Percentiles rank a stretch among this genome's conserved stretches.
phyloP scores from a whole-genome alignment of 2,329 filamentous ascomycete genomes.

The Lachnellula hyalina region DNA sequence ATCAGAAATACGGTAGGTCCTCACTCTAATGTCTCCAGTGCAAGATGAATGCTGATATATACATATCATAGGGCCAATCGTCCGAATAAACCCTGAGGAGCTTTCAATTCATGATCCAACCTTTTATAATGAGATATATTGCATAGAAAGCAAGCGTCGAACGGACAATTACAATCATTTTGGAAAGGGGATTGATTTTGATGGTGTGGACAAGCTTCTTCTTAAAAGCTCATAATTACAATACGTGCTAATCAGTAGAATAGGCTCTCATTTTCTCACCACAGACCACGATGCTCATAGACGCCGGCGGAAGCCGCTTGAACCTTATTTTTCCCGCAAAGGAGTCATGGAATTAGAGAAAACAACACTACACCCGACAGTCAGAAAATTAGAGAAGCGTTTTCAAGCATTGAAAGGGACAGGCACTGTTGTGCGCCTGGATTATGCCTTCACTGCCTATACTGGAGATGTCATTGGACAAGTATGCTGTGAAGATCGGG shows the following conservation, averaged over 20 bases:
- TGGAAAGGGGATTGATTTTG: conserved; percentile 1
- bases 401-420: conserved; percentile 3
- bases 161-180: conserved; percentile 6
- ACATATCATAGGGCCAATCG: conserved; percentile 24
- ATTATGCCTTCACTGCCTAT: conserved; percentile 11
- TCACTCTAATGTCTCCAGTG: no score
- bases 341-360: not conserved
- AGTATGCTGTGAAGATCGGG: not conserved
- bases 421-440: conserved; percentile 1
- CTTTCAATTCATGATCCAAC: conserved; percentile 31
- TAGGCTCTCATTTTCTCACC: conserved; percentile 7
- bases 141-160: conserved; percentile 4
- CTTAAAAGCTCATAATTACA: not conserved
- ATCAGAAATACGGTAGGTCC: conserved; percentile 34
- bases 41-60: not conserved
- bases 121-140: conserved; percentile 37
- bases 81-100: conserved; percentile 34
- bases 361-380: not conserved
- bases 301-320: conserved; percentile 9
- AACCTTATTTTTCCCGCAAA: conserved; percentile 15
- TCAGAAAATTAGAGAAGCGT: conserved; percentile 1
- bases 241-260: not conserved
- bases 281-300: conserved; percentile 12
- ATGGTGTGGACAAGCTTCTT: not conserved
- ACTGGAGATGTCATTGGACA: conserved; percentile 4